Conservation (phyloP, 192 early-diverging fungal genomes). For the Chytriomyces hyalinus region DNA sequence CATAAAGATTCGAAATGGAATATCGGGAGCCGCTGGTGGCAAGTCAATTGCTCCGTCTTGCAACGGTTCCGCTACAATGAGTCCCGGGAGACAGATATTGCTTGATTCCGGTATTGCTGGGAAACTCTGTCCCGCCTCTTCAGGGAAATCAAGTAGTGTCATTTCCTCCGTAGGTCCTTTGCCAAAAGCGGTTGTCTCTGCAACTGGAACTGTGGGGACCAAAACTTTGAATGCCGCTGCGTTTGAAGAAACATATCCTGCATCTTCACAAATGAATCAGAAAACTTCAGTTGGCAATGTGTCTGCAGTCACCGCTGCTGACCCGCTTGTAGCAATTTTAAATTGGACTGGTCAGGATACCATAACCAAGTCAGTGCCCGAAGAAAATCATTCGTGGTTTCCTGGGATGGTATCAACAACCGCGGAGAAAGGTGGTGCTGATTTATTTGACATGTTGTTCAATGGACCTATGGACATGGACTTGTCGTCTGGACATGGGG, state of each 20-base stretch:
- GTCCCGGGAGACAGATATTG: too few species aligned
- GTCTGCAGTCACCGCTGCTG: neutral
- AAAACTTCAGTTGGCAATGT: neutral
- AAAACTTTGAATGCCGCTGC: neutral
- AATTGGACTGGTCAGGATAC: too few species aligned
- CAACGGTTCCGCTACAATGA: too few species aligned
- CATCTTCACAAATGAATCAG: neutral
- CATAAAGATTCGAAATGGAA: neutral
- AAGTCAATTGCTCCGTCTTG: too few species aligned
- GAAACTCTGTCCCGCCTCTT: too few species aligned
- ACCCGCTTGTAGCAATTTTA: neutral
- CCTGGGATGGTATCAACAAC: too few species aligned
- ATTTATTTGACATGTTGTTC: slow-evolving; percentile 25
- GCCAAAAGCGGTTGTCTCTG: too few species aligned
- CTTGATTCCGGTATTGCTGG: too few species aligned
- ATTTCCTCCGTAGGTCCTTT: too few species aligned
- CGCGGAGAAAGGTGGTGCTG: neutral
- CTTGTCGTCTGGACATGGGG: too few species aligned
- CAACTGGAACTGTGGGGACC: neutral
- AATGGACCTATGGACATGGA: slow-evolving; percentile 20
- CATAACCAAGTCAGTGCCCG: too few species aligned
- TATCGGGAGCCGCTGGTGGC: neutral
- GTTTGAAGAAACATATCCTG: neutral
- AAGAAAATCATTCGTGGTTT: neutral
- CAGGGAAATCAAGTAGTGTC: too few species aligned